Evolutionary conservation across 345 rosid species (phyloP).

Genomic region (Psidium friedrichsthalianum): DNA sequence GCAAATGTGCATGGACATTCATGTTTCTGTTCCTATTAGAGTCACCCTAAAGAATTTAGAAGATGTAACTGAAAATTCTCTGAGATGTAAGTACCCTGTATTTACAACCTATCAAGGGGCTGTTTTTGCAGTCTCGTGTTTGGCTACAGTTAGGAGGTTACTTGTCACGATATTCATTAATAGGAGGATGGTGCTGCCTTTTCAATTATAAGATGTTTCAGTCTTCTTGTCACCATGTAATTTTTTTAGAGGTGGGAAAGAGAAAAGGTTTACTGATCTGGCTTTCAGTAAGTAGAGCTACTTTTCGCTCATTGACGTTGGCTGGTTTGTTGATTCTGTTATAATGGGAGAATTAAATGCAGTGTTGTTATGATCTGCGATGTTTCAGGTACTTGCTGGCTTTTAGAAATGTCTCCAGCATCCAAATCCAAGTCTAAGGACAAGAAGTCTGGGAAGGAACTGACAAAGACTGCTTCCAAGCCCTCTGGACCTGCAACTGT

Average conservation of each 20-base stretch:
- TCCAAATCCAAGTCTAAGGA: constrained; percentile 69
- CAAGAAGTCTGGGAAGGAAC: constrained; percentile 60
- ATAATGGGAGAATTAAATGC: background rate
- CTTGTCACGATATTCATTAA: background rate
- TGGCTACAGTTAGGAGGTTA: background rate
- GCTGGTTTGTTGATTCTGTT: background rate
- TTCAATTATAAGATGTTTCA: background rate
- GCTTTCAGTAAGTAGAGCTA: background rate
- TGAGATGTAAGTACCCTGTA: background rate
- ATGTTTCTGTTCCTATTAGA: background rate
- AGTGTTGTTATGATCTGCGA: background rate
- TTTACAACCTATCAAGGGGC: background rate
- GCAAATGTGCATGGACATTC: background rate
- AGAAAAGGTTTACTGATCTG: background rate
- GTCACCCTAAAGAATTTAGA: background rate
- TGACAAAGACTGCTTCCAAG: constrained; percentile 45
- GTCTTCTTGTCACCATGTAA: background rate
- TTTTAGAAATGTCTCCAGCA: constrained; percentile 47
- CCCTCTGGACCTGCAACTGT: constrained; percentile 37
- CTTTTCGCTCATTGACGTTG: background rate
- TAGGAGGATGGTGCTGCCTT: background rate
- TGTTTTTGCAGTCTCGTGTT: background rate
- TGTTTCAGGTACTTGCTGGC: background rate
- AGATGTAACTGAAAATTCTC: background rate
- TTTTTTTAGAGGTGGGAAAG: background rate